Evolutionary conservation across 2,329 filamentous ascomycete genomes (phyloP).

Genomic region (Arthroderma uncinatum): DNA sequence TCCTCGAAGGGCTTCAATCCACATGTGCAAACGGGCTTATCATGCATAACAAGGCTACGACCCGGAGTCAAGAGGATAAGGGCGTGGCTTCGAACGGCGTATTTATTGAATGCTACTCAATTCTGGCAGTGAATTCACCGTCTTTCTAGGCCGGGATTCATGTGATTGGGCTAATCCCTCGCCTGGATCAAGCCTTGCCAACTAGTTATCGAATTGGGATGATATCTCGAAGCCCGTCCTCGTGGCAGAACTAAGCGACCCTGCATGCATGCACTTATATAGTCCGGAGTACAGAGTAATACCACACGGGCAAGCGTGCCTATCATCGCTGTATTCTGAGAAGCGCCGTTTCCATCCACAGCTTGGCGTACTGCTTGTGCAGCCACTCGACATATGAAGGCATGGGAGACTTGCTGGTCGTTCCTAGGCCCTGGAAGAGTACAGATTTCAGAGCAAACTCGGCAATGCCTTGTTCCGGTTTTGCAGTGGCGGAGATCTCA

Average conservation of each 20-base stretch:
- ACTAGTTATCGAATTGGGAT: background rate
- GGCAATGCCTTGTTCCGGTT: conserved; percentile 46
- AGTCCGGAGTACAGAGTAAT: no score
- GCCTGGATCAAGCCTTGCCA: background rate
- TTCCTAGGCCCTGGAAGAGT: conserved; percentile 47
- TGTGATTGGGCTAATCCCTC: conserved; percentile 4
- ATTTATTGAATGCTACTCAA: background rate
- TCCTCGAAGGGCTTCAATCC: background rate
- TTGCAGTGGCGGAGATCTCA: conserved; percentile 50
- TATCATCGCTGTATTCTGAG: conserved; percentile 20
- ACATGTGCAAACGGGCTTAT: background rate
- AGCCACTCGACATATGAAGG: conserved; percentile 38
- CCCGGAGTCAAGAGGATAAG: background rate
- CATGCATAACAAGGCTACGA: background rate
- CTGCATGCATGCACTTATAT: background rate
- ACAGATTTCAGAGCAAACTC: conserved; percentile 56
- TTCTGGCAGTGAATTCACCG: background rate
- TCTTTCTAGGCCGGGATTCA: background rate
- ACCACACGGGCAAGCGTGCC: background rate
- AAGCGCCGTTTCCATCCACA: conserved; percentile 46
- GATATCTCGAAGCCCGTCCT: background rate
- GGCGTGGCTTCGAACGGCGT: background rate
- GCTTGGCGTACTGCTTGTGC: conserved; percentile 47
- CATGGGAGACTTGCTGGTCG: conserved; percentile 36
- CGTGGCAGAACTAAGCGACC: conserved; percentile 6